phyloP scores from a whole-genome alignment of 164 flowering plant genomes.

The Kingdonia uniflora region DNA sequence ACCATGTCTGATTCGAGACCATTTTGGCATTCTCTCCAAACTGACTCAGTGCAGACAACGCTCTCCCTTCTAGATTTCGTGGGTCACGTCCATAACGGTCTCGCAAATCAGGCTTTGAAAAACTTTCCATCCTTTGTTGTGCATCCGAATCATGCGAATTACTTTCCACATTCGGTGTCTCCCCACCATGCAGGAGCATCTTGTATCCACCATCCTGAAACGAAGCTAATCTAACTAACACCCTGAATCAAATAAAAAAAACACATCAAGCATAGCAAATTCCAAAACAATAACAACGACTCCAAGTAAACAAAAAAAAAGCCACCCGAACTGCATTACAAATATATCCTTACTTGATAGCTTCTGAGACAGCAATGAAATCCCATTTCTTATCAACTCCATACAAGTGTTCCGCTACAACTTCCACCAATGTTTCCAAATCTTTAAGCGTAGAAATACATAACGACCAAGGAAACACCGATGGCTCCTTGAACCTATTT shows the following conservation, averaged over 20 bases:
- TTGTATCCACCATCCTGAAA: conserved; percentile 73
- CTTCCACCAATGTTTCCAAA: conserved; percentile 90
- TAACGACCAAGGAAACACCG: conserved; percentile 60
- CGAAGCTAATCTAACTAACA: conserved; percentile 56
- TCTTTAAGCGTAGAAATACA: conserved; percentile 73
- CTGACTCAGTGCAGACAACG: conserved; percentile 62
- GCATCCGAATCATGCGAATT: conserved; percentile 18
- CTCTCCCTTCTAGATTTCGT: conserved; percentile 62
- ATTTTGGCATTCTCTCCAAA: conserved; percentile 76
- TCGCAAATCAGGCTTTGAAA: conserved; percentile 19
- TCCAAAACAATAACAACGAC: too few relatives aligned
- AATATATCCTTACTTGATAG: conserved; percentile 51
- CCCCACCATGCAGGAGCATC: conserved; percentile 91
- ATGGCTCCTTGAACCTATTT: conserved; percentile 21
- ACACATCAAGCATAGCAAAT: background rate
- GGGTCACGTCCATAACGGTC: conserved; percentile 22
- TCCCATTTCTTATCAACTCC: conserved; percentile 92
- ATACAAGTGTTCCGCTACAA: conserved; percentile 64
- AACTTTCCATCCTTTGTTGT: conserved; percentile 18
- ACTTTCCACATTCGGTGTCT: conserved; percentile 35
- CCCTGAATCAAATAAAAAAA: conserved; percentile 39
- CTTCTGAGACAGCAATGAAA: conserved; percentile 72
- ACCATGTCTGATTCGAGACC: conserved; percentile 56
- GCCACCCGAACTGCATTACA: background rate
- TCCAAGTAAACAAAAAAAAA: background rate